phyloP scores from a whole-genome alignment of 805 yeast genomes.

The Metschnikowia matae region DNA sequence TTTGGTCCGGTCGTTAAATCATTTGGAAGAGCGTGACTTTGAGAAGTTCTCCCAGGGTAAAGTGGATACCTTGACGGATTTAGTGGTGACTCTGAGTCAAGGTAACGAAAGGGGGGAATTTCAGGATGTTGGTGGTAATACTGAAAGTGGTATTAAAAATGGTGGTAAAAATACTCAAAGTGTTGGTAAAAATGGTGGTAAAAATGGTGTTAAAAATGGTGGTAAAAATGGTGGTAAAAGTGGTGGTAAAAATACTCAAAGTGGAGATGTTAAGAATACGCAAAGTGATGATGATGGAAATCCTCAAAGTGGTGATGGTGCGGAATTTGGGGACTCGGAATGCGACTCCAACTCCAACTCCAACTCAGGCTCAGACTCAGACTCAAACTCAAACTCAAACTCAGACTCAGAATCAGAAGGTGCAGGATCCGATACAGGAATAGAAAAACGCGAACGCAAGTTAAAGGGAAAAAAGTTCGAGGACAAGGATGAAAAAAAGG shows the following conservation, averaged over 20 bases:
- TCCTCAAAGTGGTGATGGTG: neutral
- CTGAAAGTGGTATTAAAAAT: neutral
- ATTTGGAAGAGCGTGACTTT: constrained; percentile 87
- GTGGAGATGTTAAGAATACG: constrained; percentile 10
- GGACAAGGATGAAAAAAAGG: constrained; percentile 73
- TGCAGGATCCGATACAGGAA: constrained; percentile 20
- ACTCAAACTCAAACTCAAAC: constrained; percentile 19
- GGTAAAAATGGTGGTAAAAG: constrained; percentile 11
- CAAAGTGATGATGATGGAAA: constrained; percentile 12
- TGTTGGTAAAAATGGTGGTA: too few relatives aligned
- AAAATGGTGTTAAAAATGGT: too few relatives aligned
- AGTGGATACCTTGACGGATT: constrained; percentile 67
- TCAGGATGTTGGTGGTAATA: too few relatives aligned
- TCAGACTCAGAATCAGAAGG: constrained; percentile 30
- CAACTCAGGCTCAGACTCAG: too few relatives aligned
- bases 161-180: too few relatives aligned
- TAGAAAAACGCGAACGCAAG: constrained; percentile 21
- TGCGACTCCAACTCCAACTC: too few relatives aligned
- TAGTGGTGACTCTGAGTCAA: too few relatives aligned
- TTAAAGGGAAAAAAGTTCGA: constrained; percentile 73
- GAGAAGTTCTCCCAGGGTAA: constrained; percentile 75
- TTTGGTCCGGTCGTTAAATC: constrained; percentile 72
- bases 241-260: neutral
- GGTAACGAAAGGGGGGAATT: too few relatives aligned
- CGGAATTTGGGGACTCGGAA: neutral